These are phyloP conservation scores for Globisporangium spiculum DNA, from an alignment of 352 stramenopile genomes.

Conservation along the genomic window DNA sequence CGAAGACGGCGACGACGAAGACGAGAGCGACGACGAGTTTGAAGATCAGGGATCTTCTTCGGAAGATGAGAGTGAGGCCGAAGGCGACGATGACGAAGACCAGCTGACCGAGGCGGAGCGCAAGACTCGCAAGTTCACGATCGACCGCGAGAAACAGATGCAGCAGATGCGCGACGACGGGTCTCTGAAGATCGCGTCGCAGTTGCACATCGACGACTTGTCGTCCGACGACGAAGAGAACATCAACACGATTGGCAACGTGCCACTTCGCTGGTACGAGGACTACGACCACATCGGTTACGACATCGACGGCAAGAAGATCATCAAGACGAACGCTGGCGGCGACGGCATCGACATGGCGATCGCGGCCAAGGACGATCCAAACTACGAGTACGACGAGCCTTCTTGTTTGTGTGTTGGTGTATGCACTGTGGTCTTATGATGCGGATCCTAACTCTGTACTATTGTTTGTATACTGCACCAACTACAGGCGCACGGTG, in stretches of 20 bases:
- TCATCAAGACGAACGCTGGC: constrained; percentile 90
- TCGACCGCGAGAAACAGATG: constrained; percentile 73
- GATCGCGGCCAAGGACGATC: constrained; percentile 87
- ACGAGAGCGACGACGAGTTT: constrained; percentile 65
- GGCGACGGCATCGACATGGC: constrained; percentile 88
- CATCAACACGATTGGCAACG: constrained; percentile 97
- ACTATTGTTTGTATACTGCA: constrained; percentile 8
- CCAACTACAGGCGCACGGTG: constrained; percentile 82
- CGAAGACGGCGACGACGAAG: constrained; percentile 56
- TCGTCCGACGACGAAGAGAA: constrained; percentile 98
- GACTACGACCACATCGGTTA: constrained; percentile 99
- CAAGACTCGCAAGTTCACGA: constrained; percentile 68
- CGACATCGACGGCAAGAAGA: constrained; percentile 95
- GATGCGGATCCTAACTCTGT: constrained; percentile 8
- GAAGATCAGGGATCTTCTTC: constrained; percentile 86
- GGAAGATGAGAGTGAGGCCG: constrained; percentile 58
- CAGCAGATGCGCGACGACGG: constrained; percentile 85
- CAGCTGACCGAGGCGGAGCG: constrained; percentile 79
- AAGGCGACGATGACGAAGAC: constrained; percentile 64
- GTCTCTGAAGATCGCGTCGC: constrained; percentile 76
- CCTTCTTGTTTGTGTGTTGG: not conserved
- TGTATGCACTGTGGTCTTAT: not conserved
- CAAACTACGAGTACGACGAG: constrained; percentile 88
- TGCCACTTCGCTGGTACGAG: constrained; percentile 99
- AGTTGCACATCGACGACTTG: constrained; percentile 97